Evolutionary conservation across 768 basidiomycete genomes (phyloP).

Genomic region (Suillus brevipes): DNA sequence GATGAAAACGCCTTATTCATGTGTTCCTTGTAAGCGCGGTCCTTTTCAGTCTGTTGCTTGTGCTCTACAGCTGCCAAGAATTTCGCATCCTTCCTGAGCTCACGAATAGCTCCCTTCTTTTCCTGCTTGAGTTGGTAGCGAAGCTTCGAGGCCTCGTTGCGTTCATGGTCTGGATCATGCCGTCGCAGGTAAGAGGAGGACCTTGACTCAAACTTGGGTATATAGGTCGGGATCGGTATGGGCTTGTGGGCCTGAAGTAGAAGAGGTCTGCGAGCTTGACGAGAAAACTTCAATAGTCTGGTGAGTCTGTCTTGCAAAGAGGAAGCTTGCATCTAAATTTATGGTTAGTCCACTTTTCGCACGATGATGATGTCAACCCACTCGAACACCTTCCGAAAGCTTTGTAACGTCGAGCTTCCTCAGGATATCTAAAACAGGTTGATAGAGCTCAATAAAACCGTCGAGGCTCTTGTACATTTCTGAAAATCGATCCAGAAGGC

Average conservation of each 20-base stretch:
- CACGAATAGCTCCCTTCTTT: constrained; percentile 93
- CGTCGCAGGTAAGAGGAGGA: constrained; percentile 73
- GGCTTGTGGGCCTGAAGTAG: constrained; percentile 91
- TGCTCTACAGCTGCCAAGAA: constrained; percentile 91
- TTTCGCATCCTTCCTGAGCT: constrained; percentile 90
- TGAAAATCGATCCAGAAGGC: constrained; percentile 66
- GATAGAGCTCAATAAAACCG: constrained; percentile 84
- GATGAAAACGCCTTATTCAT: constrained; percentile 82
- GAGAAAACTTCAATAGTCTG: constrained; percentile 72
- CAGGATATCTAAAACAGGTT: constrained; percentile 65
- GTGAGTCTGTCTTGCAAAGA: constrained; percentile 49
- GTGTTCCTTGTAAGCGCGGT: constrained; percentile 70
- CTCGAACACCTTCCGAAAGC: constrained; percentile 57
- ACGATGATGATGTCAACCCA: constrained; percentile 29
- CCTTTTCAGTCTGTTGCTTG: constrained; percentile 83
- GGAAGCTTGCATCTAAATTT: constrained; percentile 41
- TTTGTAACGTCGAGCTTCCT: constrained; percentile 45
- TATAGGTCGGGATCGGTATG: constrained; percentile 90
- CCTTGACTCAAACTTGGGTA: constrained; percentile 87
- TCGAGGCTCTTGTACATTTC: constrained; percentile 76
- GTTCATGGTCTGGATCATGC: constrained; percentile 91
- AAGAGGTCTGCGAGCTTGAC: constrained; percentile 74
- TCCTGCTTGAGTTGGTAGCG: constrained; percentile 92
- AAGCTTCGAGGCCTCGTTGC: constrained; percentile 83
- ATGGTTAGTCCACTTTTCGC: constrained; percentile 11